A percentile compares a stretch with the other conserved stretches of the same genome.
Conservation (phyloP, 805 yeast genomes). For the Saturnispora kantuleensis region DNA sequence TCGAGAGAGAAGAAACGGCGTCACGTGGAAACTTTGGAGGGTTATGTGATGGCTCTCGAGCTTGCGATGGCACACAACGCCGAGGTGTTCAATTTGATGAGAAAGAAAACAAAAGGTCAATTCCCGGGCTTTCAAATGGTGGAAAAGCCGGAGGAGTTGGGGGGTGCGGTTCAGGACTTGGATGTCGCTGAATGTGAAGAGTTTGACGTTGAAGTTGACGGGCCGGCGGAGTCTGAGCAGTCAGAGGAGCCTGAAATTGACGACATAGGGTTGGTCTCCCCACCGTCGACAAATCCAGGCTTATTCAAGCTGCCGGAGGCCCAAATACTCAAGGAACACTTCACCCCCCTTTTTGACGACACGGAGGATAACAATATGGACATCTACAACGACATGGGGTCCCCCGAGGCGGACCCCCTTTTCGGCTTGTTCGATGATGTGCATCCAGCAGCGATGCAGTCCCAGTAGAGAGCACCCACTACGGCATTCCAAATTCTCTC, state of each 20-base stretch:
- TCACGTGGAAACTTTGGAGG: conserved; percentile 79
- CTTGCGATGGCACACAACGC: background rate
- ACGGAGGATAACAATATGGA: background rate
- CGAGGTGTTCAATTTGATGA: no score
- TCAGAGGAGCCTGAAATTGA: background rate
- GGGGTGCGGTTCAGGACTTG: conserved; percentile 10
- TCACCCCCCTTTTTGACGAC: conserved; percentile 17
- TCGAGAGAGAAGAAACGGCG: conserved; percentile 92
- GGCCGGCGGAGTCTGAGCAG: no score
- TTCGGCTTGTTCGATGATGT: conserved; percentile 29
- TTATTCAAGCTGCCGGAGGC: conserved; percentile 22
- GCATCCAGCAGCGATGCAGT: conserved; percentile 33
- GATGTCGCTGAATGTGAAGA: background rate
- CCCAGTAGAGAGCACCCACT: background rate
- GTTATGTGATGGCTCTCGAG: conserved; percentile 39
- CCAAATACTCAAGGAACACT: conserved; percentile 19
- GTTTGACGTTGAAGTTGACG: background rate
- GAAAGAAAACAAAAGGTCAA: no score
- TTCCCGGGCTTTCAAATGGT: conserved; percentile 6
- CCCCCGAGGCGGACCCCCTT: conserved; percentile 2
- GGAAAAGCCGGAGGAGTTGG: conserved; percentile 22
- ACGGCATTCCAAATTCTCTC: background rate
- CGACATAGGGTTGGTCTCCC: conserved; percentile 15
- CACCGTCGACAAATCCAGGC: conserved; percentile 25
- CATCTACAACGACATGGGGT: no score